Conservation (phyloP, 345 rosid species). For the Acer negundo region DNA sequence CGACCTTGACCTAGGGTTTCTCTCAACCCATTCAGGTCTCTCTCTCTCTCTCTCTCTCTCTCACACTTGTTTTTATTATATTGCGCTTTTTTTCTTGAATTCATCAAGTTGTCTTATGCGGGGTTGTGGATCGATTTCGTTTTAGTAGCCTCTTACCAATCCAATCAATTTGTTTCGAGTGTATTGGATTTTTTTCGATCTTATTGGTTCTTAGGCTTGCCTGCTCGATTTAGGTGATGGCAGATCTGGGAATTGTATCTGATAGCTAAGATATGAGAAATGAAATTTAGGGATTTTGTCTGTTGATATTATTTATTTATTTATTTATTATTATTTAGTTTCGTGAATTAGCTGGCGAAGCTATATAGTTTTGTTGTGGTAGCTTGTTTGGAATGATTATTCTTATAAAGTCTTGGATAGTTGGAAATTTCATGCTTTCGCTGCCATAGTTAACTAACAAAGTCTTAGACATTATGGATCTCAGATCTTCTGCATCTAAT, state of each 20-base stretch:
- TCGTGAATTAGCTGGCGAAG: neutral
- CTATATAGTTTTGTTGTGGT: neutral
- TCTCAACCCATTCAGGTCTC: slow-evolving; percentile 21
- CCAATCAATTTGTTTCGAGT: neutral
- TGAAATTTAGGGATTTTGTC: neutral
- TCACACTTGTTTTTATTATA: neutral
- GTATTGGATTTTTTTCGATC: neutral
- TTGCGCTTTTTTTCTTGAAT: slow-evolving; percentile 1
- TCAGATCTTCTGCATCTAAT: slow-evolving; percentile 3
- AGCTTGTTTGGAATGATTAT: neutral
- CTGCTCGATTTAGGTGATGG: slow-evolving; percentile 18
- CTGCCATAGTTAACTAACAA: neutral
- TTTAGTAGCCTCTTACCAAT: neutral
- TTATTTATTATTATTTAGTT: too few species aligned
- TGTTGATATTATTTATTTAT: neutral
- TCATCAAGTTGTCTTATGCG: neutral
- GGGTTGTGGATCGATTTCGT: neutral
- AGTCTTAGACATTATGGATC: neutral
- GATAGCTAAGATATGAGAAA: neutral
- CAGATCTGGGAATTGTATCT: slow-evolving; percentile 31
- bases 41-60: neutral
- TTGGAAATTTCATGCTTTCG: slow-evolving; percentile 3
- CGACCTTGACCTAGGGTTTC: slow-evolving; percentile 14
- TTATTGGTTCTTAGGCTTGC: neutral
- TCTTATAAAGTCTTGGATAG: slow-evolving; percentile 1